These are phyloP conservation scores for Symbiotaphrina buchneri DNA, from an alignment of 495 filamentous ascomycete species.

Conservation along the genomic window DNA sequence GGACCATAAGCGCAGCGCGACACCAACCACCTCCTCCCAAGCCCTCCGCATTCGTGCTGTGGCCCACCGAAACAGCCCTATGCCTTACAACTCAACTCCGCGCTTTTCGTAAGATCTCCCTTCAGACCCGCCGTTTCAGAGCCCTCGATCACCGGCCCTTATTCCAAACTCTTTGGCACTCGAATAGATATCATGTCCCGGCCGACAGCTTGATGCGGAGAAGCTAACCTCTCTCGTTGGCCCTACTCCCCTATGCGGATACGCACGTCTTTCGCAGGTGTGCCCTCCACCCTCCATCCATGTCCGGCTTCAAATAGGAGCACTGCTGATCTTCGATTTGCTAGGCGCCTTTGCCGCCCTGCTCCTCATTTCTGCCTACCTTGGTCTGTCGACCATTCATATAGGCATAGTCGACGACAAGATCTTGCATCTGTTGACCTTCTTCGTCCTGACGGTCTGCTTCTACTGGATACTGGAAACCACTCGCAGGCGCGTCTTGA, in stretches of 20 bases:
- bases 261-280: constrained; percentile 7
- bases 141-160: too few relatives aligned
- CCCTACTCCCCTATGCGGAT: constrained; percentile 8
- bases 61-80: too few relatives aligned
- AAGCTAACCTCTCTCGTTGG: too few relatives aligned
- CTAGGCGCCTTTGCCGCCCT: constrained; percentile 59
- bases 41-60: too few relatives aligned
- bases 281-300: not conserved
- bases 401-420: constrained; percentile 57
- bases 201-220: not conserved
- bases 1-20: too few relatives aligned
- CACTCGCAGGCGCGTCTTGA: constrained; percentile 56
- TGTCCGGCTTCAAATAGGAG: constrained; percentile 1
- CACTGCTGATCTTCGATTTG: not conserved
- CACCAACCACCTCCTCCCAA: too few relatives aligned
- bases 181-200: not conserved
- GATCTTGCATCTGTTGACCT: constrained; percentile 66
- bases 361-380: constrained; percentile 50
- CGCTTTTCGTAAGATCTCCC: too few relatives aligned
- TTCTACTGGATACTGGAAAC: constrained; percentile 99
- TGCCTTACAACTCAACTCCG: too few relatives aligned
- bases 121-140: too few relatives aligned
- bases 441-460: constrained; percentile 62
- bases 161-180: too few relatives aligned
- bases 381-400: constrained; percentile 42